These are phyloP conservation scores for Candida montana DNA, from an alignment of 805 yeast genomes.

Conservation along the genomic window DNA sequence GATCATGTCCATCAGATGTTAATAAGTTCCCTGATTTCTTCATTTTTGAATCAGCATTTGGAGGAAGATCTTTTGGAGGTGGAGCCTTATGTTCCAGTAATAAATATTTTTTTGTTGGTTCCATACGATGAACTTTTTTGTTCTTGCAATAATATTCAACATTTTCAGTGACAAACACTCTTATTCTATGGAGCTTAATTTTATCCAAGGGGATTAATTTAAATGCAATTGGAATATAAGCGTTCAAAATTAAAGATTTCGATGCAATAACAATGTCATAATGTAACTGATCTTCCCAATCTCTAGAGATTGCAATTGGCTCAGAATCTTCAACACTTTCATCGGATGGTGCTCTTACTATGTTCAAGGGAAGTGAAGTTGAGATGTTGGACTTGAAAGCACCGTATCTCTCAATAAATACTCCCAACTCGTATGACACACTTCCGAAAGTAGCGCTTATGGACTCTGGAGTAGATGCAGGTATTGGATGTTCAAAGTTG, in stretches of 20 bases:
- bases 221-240: slow-evolving; percentile 79
- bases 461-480: slow-evolving; percentile 77
- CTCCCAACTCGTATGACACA: slow-evolving; percentile 66
- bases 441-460: slow-evolving; percentile 75
- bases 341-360: slow-evolving; percentile 75
- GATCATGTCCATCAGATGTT: slow-evolving; percentile 39
- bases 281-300: slow-evolving; percentile 89
- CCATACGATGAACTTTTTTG: slow-evolving; percentile 86
- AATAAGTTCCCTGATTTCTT: slow-evolving; percentile 38
- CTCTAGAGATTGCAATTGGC: slow-evolving; percentile 84
- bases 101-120: slow-evolving; percentile 78
- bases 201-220: slow-evolving; percentile 83
- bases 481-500: slow-evolving; percentile 85
- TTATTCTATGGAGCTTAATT: slow-evolving; percentile 74
- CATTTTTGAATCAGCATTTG: slow-evolving; percentile 31
- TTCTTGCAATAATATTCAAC: slow-evolving; percentile 84
- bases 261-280: slow-evolving; percentile 91
- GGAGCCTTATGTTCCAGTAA: slow-evolving; percentile 76
- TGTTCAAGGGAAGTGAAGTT: slow-evolving; percentile 56
- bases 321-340: slow-evolving; percentile 83
- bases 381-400: slow-evolving; percentile 74
- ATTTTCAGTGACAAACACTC: slow-evolving; percentile 84
- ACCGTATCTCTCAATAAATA: slow-evolving; percentile 69
- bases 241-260: slow-evolving; percentile 79
- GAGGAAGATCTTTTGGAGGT: slow-evolving; percentile 28